Conservation (phyloP, 345 rosid species). For the Acer yangbiense region DNA sequence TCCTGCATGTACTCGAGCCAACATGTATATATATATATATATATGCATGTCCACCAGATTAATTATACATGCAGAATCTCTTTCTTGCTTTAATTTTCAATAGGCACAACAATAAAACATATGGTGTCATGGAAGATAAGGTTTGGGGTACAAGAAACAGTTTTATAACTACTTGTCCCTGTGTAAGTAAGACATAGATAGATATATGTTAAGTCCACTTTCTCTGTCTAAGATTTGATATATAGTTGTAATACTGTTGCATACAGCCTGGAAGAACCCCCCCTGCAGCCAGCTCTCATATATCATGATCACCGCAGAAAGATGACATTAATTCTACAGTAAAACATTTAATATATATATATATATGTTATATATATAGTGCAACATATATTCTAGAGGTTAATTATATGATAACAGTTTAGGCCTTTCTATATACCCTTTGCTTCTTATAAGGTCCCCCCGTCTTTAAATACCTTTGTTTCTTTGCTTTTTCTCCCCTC, state of each 20-base stretch:
- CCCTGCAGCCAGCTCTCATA: background rate
- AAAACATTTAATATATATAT: conserved; percentile 12
- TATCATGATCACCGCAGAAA: conserved; percentile 21
- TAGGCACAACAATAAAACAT: too few relatives aligned
- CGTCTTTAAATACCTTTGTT: conserved; percentile 17
- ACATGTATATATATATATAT: too few relatives aligned
- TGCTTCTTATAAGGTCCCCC: conserved; percentile 16
- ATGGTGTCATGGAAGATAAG: too few relatives aligned
- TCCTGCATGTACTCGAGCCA: background rate
- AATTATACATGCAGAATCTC: background rate
- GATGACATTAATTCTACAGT: conserved; percentile 11
- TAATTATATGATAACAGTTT: background rate
- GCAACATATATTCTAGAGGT: conserved; percentile 30
- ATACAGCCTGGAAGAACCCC: conserved; percentile 19
- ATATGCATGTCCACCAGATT: too few relatives aligned
- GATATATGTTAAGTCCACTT: too few relatives aligned
- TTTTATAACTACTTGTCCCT: too few relatives aligned
- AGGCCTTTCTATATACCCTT: background rate
- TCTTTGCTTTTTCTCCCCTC: too few relatives aligned
- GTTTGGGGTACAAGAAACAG: too few relatives aligned
- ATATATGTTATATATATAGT: background rate
- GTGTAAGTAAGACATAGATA: too few relatives aligned
- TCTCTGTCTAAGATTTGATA: background rate
- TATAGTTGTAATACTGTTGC: background rate
- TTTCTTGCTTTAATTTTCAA: background rate